These are phyloP conservation scores for Arachnomyces sp. DNA, from an alignment of 2,329 filamentous ascomycete genomes.

Conservation along the genomic window DNA sequence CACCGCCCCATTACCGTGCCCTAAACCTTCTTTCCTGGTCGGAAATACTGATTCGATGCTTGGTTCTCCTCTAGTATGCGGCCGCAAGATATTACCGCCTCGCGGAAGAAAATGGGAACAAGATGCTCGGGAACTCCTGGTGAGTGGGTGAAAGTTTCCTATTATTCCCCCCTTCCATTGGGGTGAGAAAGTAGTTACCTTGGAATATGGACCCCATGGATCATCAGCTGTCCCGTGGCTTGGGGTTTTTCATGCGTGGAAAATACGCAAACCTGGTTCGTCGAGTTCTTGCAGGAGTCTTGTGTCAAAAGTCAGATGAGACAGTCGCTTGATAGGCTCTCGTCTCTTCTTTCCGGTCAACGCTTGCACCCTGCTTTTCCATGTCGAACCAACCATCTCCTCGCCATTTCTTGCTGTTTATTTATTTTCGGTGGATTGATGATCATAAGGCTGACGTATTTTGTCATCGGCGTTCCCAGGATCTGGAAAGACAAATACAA, in stretches of 20 bases:
- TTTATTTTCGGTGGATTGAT: conserved; percentile 1
- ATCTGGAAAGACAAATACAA: conserved; percentile 98
- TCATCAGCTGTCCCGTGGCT: no score
- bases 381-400: conserved; percentile 13
- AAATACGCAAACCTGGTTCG: conserved; percentile 10
- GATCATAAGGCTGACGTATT: conserved; percentile 16
- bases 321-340: conserved; percentile 16
- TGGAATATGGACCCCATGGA: not conserved
- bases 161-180: not conserved
- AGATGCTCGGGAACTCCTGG: conserved; percentile 91
- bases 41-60: conserved; percentile 8
- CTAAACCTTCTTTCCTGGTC: conserved; percentile 8
- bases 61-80: conserved; percentile 26
- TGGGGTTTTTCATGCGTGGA: conserved; percentile 5
- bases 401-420: not conserved
- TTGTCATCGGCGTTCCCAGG: conserved; percentile 43
- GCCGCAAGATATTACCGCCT: conserved; percentile 86
- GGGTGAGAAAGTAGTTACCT: no score
- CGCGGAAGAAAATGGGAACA: conserved; percentile 80
- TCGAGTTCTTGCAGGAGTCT: conserved; percentile 8
- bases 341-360: conserved; percentile 1
- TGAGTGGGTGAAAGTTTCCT: conserved; percentile 35
- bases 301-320: conserved; percentile 7
- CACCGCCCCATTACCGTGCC: conserved; percentile 14
- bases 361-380: not conserved